These are phyloP conservation scores for Parietaria judaica DNA, from an alignment of 306 rosid genomes.

Conservation along the genomic window DNA sequence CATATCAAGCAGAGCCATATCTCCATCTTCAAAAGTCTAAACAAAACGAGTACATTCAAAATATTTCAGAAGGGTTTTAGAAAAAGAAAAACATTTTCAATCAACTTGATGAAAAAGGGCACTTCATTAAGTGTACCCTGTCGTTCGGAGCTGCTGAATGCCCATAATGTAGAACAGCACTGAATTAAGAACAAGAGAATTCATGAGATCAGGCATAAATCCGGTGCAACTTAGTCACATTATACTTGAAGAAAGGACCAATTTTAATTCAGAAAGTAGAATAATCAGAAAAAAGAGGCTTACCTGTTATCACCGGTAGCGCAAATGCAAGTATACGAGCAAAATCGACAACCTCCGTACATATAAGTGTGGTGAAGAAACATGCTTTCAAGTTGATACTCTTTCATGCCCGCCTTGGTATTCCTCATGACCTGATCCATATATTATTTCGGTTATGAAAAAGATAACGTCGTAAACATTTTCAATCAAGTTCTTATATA, in stretches of 20 bases:
- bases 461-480: neutral
- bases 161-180: constrained; percentile 88
- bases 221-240: neutral
- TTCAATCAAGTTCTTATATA: neutral
- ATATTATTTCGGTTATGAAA: neutral
- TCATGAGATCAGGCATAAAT: too few relatives aligned
- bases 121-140: constrained; percentile 35
- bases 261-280: neutral
- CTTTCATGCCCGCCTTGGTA: constrained; percentile 70
- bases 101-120: neutral
- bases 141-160: constrained; percentile 98
- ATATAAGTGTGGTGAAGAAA: constrained; percentile 94
- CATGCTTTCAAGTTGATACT: constrained; percentile 84
- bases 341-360: constrained; percentile 97
- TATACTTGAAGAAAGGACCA: neutral
- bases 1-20: constrained; percentile 91
- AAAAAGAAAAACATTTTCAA: neutral
- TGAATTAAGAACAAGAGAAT: constrained; percentile 31
- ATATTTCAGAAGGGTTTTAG: too few relatives aligned
- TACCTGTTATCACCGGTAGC: constrained; percentile 86
- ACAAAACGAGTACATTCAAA: constrained; percentile 17
- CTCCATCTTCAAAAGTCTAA: constrained; percentile 83
- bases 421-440: constrained; percentile 73
- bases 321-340: constrained; percentile 93
- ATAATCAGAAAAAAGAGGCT: neutral